Percentiles rank a stretch among this genome's conserved stretches.
These are phyloP conservation scores for Aspergillus fumigatus DNA, from an alignment of 2,329 filamentous ascomycete species.

Conservation along the genomic window DNA sequence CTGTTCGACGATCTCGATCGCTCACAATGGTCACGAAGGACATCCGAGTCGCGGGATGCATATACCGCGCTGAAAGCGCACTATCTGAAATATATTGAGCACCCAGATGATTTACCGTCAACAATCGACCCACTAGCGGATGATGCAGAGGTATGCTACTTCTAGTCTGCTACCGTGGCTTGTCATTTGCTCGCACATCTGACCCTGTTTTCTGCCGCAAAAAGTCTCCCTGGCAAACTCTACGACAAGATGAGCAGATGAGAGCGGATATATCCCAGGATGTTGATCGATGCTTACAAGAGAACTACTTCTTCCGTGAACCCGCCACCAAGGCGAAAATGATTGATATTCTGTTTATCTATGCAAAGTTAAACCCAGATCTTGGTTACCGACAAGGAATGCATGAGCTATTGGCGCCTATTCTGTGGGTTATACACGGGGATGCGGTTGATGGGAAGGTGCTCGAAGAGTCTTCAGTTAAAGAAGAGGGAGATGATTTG, in stretches of 20 bases:
- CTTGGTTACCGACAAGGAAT: conserved; percentile 96
- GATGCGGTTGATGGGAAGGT: conserved; percentile 64
- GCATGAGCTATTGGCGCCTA: conserved; percentile 90
- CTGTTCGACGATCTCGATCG: conserved; percentile 65
- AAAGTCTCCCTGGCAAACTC: conserved; percentile 87
- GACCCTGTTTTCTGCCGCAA: conserved; percentile 23
- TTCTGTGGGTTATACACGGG: conserved; percentile 76
- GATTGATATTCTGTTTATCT: conserved; percentile 86
- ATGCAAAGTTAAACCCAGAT: conserved; percentile 84
- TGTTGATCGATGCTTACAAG: conserved; percentile 83
- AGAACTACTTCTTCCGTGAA: conserved; percentile 84
- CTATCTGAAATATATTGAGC: conserved; percentile 75
- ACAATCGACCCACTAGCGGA: conserved; percentile 81
- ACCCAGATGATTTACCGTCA: conserved; percentile 74
- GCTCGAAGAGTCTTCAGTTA: conserved; percentile 28
- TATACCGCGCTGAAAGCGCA: conserved; percentile 69
- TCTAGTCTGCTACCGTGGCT: conserved; percentile 35
- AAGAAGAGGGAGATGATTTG: conserved; percentile 42
- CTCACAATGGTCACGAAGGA: conserved; percentile 62
- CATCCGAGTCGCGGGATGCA: conserved; percentile 65
- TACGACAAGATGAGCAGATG: conserved; percentile 77
- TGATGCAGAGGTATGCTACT: conserved; percentile 58
- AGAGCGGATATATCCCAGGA: conserved; percentile 90
- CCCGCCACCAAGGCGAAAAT: conserved; percentile 73
- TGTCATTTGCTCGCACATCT: conserved; percentile 25